Conservation (phyloP, 192 early-diverging fungal species). For the Entomortierella parvispora region DNA sequence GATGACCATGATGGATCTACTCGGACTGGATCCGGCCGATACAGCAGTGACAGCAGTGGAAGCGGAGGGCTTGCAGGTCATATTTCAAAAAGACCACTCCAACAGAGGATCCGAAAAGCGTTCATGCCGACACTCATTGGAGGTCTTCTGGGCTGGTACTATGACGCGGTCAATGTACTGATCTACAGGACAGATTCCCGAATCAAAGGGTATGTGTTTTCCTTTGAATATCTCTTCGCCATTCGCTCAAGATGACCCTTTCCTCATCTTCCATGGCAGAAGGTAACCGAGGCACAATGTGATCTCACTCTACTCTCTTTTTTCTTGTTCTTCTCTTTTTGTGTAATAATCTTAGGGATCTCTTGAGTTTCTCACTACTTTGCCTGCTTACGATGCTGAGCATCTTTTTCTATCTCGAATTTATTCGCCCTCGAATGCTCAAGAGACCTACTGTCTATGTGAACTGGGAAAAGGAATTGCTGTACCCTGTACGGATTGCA, state of each 20-base stretch:
- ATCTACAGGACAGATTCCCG: conserved; percentile 36
- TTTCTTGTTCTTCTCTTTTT: no score
- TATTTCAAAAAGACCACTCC: conserved; percentile 7
- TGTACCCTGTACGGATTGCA: conserved; percentile 33
- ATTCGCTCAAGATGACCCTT: not conserved
- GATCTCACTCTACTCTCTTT: not conserved
- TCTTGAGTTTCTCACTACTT: conserved; percentile 43
- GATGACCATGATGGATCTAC: not conserved
- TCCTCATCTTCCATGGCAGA: no score
- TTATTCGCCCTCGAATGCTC: conserved; percentile 26
- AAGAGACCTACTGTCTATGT: conserved; percentile 36
- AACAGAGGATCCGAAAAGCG: conserved; percentile 25
- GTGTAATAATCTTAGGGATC: conserved; percentile 2
- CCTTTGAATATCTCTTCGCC: not conserved
- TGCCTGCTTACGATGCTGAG: conserved; percentile 33
- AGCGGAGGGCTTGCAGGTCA: conserved; percentile 7
- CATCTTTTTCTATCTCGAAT: conserved; percentile 50
- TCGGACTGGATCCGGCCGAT: no score
- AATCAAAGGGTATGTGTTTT: conserved; percentile 40
- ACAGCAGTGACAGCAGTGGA: not conserved
- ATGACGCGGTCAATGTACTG: conserved; percentile 31
- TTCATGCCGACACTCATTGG: conserved; percentile 20
- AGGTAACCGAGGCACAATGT: no score
- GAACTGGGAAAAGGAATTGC: conserved; percentile 42
- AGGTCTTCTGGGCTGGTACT: conserved; percentile 30